Percentiles rank a stretch among this genome's conserved stretches.
Conservation (phyloP, 1,284 basidiomycete species). For the Cutaneotrichosporon sp. region DNA sequence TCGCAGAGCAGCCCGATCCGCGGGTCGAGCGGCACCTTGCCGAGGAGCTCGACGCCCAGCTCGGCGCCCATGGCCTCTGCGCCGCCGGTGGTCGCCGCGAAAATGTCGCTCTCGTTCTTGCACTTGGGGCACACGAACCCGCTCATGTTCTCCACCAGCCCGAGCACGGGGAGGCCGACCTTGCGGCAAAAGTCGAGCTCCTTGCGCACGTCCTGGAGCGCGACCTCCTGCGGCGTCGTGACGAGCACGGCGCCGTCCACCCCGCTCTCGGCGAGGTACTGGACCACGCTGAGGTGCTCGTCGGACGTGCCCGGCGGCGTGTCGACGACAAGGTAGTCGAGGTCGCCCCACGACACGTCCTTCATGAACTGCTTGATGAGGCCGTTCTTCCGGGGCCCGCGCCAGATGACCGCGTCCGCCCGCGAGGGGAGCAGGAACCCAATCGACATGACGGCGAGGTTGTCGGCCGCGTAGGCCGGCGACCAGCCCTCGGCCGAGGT, state of each 20-base stretch:
- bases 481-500: conserved; percentile 95
- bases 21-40: conserved; percentile 86
- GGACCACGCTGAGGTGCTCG: conserved; percentile 93
- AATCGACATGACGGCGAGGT: conserved; percentile 96
- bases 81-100: conserved; percentile 92
- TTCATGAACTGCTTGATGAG: conserved; percentile 98
- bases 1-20: conserved; percentile 96
- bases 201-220: conserved; percentile 92
- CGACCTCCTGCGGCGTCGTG: conserved; percentile 98
- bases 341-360: conserved; percentile 95
- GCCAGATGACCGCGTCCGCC: conserved; percentile 94
- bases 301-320: conserved; percentile 98
- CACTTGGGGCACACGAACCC: conserved; percentile 97
- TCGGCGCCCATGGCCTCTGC: conserved; percentile 84
- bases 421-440: conserved; percentile 94
- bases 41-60: conserved; percentile 78
- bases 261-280: conserved; percentile 90
- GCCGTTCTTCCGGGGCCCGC: conserved; percentile 99
- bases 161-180: conserved; percentile 86
- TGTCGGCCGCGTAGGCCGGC: conserved; percentile 94
- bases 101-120: conserved; percentile 90
- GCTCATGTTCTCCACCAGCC: conserved; percentile 98
- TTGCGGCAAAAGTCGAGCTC: conserved; percentile 98
- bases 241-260: conserved; percentile 98
- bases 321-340: conserved; percentile 95